Conservation (phyloP, 768 basidiomycete genomes). For the Nidularia pulvinata region DNA sequence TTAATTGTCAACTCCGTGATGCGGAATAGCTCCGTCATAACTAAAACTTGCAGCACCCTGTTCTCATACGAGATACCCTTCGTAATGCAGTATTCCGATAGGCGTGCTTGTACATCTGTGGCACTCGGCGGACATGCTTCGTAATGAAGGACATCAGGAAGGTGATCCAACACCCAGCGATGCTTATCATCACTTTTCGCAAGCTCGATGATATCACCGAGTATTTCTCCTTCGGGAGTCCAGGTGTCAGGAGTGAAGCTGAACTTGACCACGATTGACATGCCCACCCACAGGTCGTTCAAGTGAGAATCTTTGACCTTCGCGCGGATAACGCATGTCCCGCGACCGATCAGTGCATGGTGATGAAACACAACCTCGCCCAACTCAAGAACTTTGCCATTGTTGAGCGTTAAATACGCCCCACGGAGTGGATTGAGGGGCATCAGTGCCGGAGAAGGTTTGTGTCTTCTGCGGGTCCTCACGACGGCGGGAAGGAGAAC, state of each 20-base stretch:
- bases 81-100: slow-evolving; percentile 2
- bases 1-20: too few species aligned
- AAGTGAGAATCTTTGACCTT: neutral
- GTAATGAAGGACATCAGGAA: slow-evolving; percentile 1
- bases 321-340: slow-evolving; percentile 5
- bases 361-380: too few species aligned
- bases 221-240: neutral
- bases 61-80: too few species aligned
- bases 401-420: too few species aligned
- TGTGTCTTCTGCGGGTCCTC: too few species aligned
- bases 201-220: neutral
- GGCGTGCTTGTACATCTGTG: neutral
- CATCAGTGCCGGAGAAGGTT: too few species aligned
- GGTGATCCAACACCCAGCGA: neutral
- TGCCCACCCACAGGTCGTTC: neutral
- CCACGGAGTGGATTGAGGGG: too few species aligned
- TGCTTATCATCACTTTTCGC: neutral
- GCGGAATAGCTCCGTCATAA: too few species aligned
- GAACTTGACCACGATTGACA: slow-evolving; percentile 5
- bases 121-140: neutral
- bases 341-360: slow-evolving; percentile 6
- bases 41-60: too few species aligned
- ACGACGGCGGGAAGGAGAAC: too few species aligned
- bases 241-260: slow-evolving; percentile 3
- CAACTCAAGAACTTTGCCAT: too few species aligned